phyloP scores from a whole-genome alignment of 2,329 filamentous ascomycete species.

The Orbilia javanica region DNA sequence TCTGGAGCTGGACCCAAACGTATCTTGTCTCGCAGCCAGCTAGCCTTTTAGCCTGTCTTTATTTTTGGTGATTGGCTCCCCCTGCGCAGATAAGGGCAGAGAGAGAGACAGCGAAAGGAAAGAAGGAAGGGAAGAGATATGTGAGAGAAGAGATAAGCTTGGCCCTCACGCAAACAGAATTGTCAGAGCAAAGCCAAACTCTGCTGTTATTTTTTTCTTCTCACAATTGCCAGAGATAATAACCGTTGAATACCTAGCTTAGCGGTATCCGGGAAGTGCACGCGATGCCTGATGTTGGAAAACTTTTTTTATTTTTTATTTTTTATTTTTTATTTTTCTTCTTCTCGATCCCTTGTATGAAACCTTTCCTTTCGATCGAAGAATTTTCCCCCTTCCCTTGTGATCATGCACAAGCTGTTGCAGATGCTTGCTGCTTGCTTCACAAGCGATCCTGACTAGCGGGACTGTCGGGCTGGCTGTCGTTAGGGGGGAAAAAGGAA shows the following conservation, averaged over 20 bases:
- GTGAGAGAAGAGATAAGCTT: constrained; percentile 49
- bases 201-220: neutral
- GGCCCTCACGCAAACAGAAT: constrained; percentile 50
- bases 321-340: constrained; percentile 23
- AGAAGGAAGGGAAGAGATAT: neutral
- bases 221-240: constrained; percentile 31
- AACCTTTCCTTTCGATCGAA: constrained; percentile 6
- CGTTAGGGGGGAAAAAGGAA: neutral
- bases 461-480: constrained; percentile 36
- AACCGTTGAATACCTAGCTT: constrained; percentile 10
- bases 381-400: constrained; percentile 20
- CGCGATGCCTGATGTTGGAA: constrained; percentile 44
- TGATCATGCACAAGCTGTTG: constrained; percentile 40
- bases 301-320: constrained; percentile 23
- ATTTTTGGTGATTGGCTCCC: constrained; percentile 52
- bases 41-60: constrained; percentile 50
- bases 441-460: constrained; percentile 56
- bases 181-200: constrained; percentile 23
- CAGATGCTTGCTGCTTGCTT: constrained; percentile 37
- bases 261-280: constrained; percentile 53
- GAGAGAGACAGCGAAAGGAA: neutral
- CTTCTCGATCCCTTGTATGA: neutral
- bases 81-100: constrained; percentile 54
- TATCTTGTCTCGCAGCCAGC: constrained; percentile 27
- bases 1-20: constrained; percentile 12